These are phyloP conservation scores for Beauveria bassiana DNA, from an alignment of 2,329 filamentous ascomycete genomes.

Conservation along the genomic window DNA sequence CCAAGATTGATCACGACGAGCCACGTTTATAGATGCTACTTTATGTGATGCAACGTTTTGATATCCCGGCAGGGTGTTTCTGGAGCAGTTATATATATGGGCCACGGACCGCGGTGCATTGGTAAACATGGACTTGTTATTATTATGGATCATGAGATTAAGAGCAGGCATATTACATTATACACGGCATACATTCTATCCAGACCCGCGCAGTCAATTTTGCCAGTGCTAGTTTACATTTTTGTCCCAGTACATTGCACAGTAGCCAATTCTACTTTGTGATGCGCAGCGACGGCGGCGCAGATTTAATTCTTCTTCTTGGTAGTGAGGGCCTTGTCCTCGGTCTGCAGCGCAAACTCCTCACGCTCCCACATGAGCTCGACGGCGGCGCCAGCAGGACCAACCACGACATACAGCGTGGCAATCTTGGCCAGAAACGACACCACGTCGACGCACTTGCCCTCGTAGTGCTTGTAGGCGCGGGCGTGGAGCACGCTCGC, in stretches of 20 bases:
- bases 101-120: background rate
- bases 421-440: constrained; percentile 2
- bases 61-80: background rate
- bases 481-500: constrained; percentile 11
- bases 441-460: background rate
- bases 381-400: constrained; percentile 15
- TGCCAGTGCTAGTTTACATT: background rate
- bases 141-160: background rate
- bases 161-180: constrained; percentile 1
- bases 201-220: background rate
- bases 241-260: background rate
- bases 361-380: constrained; percentile 18
- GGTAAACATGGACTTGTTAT: background rate
- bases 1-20: constrained; percentile 18
- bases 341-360: constrained; percentile 13
- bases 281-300: background rate
- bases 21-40: background rate
- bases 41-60: constrained; percentile 2
- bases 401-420: constrained; percentile 11
- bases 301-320: constrained; percentile 6
- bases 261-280: background rate
- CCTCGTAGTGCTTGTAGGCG: constrained; percentile 8
- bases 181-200: constrained; percentile 2
- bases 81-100: background rate
- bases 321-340: background rate